These are phyloP conservation scores for Monosporascus sp. DNA, from an alignment of 2,329 filamentous ascomycete species.

Conservation along the genomic window DNA sequence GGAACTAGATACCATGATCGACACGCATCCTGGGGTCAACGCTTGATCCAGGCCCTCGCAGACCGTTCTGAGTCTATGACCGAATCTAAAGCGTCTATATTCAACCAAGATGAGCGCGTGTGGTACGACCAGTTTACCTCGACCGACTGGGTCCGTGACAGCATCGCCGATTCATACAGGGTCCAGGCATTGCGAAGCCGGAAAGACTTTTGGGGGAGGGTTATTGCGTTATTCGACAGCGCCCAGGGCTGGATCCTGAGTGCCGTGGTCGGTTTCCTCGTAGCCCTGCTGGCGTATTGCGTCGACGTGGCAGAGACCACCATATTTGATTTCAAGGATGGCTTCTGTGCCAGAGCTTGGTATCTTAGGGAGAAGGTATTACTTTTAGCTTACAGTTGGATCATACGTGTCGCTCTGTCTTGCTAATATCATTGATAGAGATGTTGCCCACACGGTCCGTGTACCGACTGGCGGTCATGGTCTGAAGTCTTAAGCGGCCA, in stretches of 20 bases:
- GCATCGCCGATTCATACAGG: slow-evolving; percentile 87
- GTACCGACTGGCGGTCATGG: slow-evolving; percentile 54
- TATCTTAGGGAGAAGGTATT: slow-evolving; percentile 64
- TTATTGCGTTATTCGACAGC: slow-evolving; percentile 74
- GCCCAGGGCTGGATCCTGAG: slow-evolving; percentile 93
- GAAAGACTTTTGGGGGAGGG: slow-evolving; percentile 77
- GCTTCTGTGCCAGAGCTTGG: slow-evolving; percentile 71
- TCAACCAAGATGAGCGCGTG: slow-evolving; percentile 70
- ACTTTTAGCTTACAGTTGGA: not conserved
- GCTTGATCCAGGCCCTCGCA: slow-evolving; percentile 56
- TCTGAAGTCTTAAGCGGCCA: slow-evolving; percentile 40
- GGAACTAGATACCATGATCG: slow-evolving; percentile 48
- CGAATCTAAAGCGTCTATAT: slow-evolving; percentile 61
- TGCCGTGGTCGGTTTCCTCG: slow-evolving; percentile 79
- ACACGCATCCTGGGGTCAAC: slow-evolving; percentile 52
- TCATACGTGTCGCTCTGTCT: not conserved
- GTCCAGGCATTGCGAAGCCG: slow-evolving; percentile 75
- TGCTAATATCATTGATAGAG: slow-evolving; percentile 28
- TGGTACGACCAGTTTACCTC: slow-evolving; percentile 99
- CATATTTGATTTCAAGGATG: slow-evolving; percentile 87
- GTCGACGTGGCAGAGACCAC: slow-evolving; percentile 83
- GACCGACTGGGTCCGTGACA: slow-evolving; percentile 97
- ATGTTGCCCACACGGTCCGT: slow-evolving; percentile 51
- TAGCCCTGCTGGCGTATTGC: slow-evolving; percentile 79
- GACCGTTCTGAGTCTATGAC: slow-evolving; percentile 53